phyloP scores from a whole-genome alignment of 1,139 yeast genomes.

The Geotrichum europaeum region DNA sequence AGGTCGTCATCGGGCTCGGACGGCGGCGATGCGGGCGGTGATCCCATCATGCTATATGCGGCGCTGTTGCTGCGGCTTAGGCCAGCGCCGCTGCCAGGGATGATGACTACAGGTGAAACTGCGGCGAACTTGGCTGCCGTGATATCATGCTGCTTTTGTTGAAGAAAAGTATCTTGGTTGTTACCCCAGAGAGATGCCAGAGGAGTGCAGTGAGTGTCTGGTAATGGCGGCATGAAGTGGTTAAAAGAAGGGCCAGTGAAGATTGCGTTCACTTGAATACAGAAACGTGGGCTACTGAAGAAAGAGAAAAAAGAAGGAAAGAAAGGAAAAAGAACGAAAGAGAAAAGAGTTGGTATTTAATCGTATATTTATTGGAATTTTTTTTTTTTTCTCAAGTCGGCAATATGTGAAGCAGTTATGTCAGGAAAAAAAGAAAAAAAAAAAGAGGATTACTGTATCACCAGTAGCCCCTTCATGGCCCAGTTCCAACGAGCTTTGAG shows the following conservation, averaged over 20 bases:
- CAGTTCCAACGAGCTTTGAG: background rate
- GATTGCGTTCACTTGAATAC: background rate
- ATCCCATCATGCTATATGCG: background rate
- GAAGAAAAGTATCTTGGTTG: background rate
- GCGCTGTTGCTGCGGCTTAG: constrained; percentile 6
- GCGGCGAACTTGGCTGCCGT: background rate
- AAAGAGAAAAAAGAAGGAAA: background rate
- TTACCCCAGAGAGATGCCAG: constrained; percentile 28
- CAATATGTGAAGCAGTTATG: background rate
- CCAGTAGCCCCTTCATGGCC: background rate
- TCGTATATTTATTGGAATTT: background rate
- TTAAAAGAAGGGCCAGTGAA: background rate
- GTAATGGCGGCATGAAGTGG: constrained; percentile 6
- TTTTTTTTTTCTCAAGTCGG: background rate
- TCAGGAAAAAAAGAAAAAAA: background rate
- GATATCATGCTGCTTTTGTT: background rate
- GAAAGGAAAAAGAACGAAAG: background rate
- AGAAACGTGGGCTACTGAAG: background rate
- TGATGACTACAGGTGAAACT: background rate
- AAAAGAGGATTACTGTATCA: background rate
- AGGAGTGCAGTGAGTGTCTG: constrained; percentile 25
- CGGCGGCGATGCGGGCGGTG: background rate
- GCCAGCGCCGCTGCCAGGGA: constrained; percentile 8
- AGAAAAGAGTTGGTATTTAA: background rate
- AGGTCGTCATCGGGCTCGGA: background rate